phyloP scores from a whole-genome alignment of 2,329 filamentous ascomycete genomes.

The Ophiostoma tasmaniense region DNA sequence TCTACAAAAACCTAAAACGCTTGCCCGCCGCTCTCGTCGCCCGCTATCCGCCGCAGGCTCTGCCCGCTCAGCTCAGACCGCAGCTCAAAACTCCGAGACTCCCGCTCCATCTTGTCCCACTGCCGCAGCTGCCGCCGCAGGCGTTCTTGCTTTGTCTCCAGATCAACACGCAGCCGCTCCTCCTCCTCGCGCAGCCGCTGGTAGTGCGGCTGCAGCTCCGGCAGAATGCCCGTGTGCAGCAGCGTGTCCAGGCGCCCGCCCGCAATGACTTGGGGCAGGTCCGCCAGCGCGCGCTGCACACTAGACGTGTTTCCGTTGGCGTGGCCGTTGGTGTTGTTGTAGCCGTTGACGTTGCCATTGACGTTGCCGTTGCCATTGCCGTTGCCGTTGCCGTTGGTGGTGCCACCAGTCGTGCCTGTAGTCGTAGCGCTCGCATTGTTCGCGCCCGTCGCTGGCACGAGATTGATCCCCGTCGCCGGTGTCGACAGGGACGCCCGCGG shows the following conservation, averaged over 20 bases:
- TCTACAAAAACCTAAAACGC: slow-evolving; percentile 37
- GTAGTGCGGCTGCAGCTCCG: slow-evolving; percentile 47
- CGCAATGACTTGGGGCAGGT: slow-evolving; percentile 41
- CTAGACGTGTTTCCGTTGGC: not conserved
- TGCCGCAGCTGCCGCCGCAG: slow-evolving; percentile 43
- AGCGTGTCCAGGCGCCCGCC: slow-evolving; percentile 48
- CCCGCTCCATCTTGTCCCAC: slow-evolving; percentile 48
- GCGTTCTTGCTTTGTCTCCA: slow-evolving; percentile 45
- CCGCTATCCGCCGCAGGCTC: slow-evolving; percentile 42
- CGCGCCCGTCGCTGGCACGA: not conserved
- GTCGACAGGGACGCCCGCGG: not conserved
- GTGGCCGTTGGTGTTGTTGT: not conserved
- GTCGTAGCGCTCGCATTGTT: slow-evolving; percentile 16
- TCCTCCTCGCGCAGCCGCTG: slow-evolving; percentile 49
- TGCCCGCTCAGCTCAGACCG: slow-evolving; percentile 49
- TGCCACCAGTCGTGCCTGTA: not conserved
- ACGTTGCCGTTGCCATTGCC: slow-evolving; percentile 23
- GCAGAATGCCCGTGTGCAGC: slow-evolving; percentile 39
- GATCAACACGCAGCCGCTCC: slow-evolving; percentile 46
- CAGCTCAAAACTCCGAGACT: slow-evolving; percentile 45
- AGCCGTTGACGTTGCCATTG: not conserved
- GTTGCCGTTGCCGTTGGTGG: slow-evolving; percentile 7
- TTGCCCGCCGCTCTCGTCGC: slow-evolving; percentile 48
- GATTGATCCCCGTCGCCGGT: not conserved
- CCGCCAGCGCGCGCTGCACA: slow-evolving; percentile 29